phyloP scores from a whole-genome alignment of 345 rosid genomes.

The Gossypium raimondii region DNA sequence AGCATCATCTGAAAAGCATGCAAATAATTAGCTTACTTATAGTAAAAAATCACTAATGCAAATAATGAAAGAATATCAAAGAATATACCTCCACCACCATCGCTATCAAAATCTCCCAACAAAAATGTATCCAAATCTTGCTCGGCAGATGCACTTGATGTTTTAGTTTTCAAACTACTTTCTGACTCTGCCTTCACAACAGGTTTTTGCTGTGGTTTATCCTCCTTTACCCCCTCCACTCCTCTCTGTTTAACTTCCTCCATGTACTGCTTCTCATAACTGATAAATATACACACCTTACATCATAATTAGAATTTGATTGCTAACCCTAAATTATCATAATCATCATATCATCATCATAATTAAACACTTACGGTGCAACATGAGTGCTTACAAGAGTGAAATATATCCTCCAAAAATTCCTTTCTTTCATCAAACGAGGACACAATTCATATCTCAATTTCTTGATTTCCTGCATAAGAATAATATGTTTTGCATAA shows the following conservation, averaged over 20 bases:
- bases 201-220: slow-evolving; percentile 40
- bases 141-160: slow-evolving; percentile 46
- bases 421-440: slow-evolving; percentile 81
- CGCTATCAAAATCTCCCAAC: slow-evolving; percentile 85
- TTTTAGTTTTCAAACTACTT: slow-evolving; percentile 41
- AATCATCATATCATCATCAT: background rate
- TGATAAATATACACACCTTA: slow-evolving; percentile 16
- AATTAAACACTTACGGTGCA: slow-evolving; percentile 53
- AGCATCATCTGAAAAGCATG: slow-evolving; percentile 35
- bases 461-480: slow-evolving; percentile 70
- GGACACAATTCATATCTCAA: slow-evolving; percentile 91
- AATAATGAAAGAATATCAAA: background rate
- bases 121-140: slow-evolving; percentile 88
- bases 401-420: slow-evolving; percentile 93
- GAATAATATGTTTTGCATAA: background rate
- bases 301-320: background rate
- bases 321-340: background rate
- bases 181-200: slow-evolving; percentile 34
- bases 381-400: slow-evolving; percentile 91
- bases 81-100: slow-evolving; percentile 66
- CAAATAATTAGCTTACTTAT: background rate
- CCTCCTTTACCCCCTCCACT: slow-evolving; percentile 42
- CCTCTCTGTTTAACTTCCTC: slow-evolving; percentile 71
- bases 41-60: background rate
- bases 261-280: slow-evolving; percentile 69